phyloP scores from a whole-genome alignment of 2,329 filamentous ascomycete genomes.

The Elsinoe perseae region DNA sequence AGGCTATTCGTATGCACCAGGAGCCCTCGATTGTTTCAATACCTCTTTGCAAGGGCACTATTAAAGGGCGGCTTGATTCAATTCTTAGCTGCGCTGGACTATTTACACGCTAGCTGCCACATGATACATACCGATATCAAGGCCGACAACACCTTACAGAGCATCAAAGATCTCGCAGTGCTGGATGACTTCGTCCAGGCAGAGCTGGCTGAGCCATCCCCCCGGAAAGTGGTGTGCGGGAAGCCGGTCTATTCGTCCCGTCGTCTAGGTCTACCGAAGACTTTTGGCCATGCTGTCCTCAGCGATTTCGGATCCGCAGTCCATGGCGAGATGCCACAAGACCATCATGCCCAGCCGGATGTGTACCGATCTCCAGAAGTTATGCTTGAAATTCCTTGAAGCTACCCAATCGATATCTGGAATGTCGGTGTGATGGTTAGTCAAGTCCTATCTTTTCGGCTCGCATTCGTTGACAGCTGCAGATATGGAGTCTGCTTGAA shows the following conservation, averaged over 20 bases:
- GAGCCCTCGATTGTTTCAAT: slow-evolving; percentile 29
- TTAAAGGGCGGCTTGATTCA: slow-evolving; percentile 33
- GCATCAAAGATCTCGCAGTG: slow-evolving; percentile 32
- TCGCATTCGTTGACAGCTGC: neutral
- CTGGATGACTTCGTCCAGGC: slow-evolving; percentile 30
- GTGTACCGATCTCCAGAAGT: slow-evolving; percentile 33
- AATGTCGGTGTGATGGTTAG: slow-evolving; percentile 33
- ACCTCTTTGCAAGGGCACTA: slow-evolving; percentile 34
- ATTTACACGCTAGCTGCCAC: slow-evolving; percentile 37
- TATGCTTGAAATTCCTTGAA: slow-evolving; percentile 30
- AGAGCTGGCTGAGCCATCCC: slow-evolving; percentile 33
- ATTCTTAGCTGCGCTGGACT: slow-evolving; percentile 36
- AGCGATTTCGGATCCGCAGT: slow-evolving; percentile 32
- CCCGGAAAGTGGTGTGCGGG: slow-evolving; percentile 31
- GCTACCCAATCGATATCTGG: slow-evolving; percentile 33
- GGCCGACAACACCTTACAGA: slow-evolving; percentile 36
- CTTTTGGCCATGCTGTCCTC: slow-evolving; percentile 30
- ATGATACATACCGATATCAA: slow-evolving; percentile 42
- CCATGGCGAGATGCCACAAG: slow-evolving; percentile 25
- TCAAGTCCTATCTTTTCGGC: neutral
- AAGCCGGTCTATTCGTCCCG: slow-evolving; percentile 32
- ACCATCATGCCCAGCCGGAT: slow-evolving; percentile 29
- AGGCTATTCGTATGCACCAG: slow-evolving; percentile 27
- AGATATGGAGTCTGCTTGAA: slow-evolving; percentile 34
- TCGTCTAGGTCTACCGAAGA: slow-evolving; percentile 28